Base-by-base conservation (phyloP, 352 stramenopile species). In the Blastocystis hominis region DNA sequence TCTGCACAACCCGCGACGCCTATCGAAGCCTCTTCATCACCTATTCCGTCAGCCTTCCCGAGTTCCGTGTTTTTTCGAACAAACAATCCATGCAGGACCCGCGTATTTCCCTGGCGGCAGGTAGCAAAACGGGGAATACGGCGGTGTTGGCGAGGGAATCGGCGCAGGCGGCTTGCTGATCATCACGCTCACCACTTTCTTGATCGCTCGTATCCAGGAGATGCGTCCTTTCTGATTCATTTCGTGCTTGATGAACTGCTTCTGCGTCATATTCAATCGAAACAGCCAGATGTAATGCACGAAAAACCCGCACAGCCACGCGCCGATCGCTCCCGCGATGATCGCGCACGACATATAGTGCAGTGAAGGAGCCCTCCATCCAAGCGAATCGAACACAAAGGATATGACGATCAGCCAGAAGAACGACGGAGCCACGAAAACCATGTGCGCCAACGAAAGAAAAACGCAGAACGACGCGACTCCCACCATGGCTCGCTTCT, bases 201-300 rank as follows among this genome's bases (percentile, higher is more conserved):
- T 24, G 2, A 84, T 44, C 2, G 72, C 53, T 4, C 7, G n/a
- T 0, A 36, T 15, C 2, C 38, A 17, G 6, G 72, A 84, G 15
- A 66, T 36, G 17, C 6, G 38, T n/a, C 30, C n/a, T 34, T 13
- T 46, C 17, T 38, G 42, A 20, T 15, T 9, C 10, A 55, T 46
- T 69, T 61, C 44, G 44, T 84, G 66, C 38, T 68, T 84, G 56
- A 68, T 68, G 44, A 66, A 84, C 44, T 84, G 46, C 50, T 68
- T 68, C 44, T 84, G 72, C 46, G 72, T 66, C 72, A 84, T 54
- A 66, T 84, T 53, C 9, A 36, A 17, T 53, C 15, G 30, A n/a
- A 84, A 68, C 15, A 84, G 72, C n/a, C 40, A 61, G 17, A 84
- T 53, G 46, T 84, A 84, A 46, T 84, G 72, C 3, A 50, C 40